phyloP scores from a whole-genome alignment of 129 eudicot genomes.

The Escallonia rubra region DNA sequence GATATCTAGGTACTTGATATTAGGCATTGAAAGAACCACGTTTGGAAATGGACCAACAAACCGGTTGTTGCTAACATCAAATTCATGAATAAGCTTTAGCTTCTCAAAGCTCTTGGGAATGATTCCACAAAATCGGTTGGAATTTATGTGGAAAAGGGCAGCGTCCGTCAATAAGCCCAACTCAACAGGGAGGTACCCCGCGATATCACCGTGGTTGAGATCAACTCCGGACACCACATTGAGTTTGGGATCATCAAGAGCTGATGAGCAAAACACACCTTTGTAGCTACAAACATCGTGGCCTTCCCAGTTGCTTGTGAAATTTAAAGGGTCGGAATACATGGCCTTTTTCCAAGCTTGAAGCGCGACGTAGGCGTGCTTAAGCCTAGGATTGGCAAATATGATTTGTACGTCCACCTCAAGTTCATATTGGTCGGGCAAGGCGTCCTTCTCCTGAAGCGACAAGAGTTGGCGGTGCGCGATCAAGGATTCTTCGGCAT shows the following conservation, averaged over 20 bases:
- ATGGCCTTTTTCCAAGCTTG: conserved; percentile 67
- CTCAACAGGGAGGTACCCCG: conserved; percentile 58
- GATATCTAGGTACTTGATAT: conserved; percentile 56
- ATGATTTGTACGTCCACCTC: conserved; percentile 14
- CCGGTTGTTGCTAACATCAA: conserved; percentile 77
- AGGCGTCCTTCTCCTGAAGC: conserved; percentile 14
- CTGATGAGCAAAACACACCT: conserved; percentile 58
- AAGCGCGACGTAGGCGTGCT: conserved; percentile 54
- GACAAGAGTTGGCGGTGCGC: conserved; percentile 36
- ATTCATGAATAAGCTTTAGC: conserved; percentile 41
- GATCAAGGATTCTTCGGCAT: conserved; percentile 22
- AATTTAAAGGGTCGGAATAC: conserved; percentile 51
- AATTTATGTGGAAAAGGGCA: conserved; percentile 58
- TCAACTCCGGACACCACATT: conserved; percentile 64
- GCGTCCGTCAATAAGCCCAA: conserved; percentile 58
- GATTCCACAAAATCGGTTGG: conserved; percentile 71
- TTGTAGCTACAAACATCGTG: conserved; percentile 65
- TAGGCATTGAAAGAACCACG: conserved; percentile 39
- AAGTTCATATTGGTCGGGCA: conserved; percentile 18
- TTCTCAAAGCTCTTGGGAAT: conserved; percentile 44
- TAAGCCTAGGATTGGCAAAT: conserved; percentile 53
- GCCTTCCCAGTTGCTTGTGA: conserved; percentile 59
- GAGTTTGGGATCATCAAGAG: conserved; percentile 40
- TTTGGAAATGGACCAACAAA: conserved; percentile 66
- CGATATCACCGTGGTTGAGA: conserved; percentile 63